Evolutionary conservation across 164 flowering plant species (phyloP).

Genomic region (Piper betle): DNA sequence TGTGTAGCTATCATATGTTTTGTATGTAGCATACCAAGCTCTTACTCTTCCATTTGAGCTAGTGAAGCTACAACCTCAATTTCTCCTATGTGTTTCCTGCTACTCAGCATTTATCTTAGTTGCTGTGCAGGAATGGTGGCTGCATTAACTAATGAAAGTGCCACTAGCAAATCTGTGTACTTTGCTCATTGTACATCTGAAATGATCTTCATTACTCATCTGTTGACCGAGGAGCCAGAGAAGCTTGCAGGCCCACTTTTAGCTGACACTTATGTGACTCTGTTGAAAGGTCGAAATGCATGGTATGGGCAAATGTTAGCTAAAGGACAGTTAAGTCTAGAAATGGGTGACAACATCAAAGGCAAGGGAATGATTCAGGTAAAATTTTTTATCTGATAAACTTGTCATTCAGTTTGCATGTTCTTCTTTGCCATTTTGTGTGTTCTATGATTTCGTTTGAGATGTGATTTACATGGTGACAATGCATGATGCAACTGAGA

Average conservation of each 20-base stretch:
- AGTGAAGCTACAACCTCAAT: not conserved
- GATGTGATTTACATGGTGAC: no score
- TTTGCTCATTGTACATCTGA: constrained; percentile 97
- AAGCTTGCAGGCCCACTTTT: constrained; percentile 74
- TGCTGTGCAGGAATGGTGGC: constrained; percentile 75
- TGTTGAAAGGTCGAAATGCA: constrained; percentile 80
- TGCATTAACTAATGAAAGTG: constrained; percentile 90
- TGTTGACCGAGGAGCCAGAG: constrained; percentile 76
- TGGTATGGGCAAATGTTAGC: constrained; percentile 87
- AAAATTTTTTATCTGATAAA: constrained; percentile 2
- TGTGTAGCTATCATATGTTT: no score
- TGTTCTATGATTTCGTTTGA: no score
- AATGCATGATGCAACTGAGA: no score
- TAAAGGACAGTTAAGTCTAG: constrained; percentile 56
- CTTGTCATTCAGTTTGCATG: no score
- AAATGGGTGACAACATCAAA: constrained; percentile 80
- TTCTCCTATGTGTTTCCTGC: no score
- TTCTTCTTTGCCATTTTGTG: no score
- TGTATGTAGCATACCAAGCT: no score
- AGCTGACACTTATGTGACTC: constrained; percentile 77
- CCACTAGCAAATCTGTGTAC: constrained; percentile 92
- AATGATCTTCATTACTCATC: constrained; percentile 82
- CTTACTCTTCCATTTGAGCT: no score
- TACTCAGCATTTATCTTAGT: not conserved
- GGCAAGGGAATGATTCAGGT: constrained; percentile 95